Evolutionary conservation across 2,329 filamentous ascomycete genomes (phyloP).

Genomic region (Harringtonia lauricola): DNA sequence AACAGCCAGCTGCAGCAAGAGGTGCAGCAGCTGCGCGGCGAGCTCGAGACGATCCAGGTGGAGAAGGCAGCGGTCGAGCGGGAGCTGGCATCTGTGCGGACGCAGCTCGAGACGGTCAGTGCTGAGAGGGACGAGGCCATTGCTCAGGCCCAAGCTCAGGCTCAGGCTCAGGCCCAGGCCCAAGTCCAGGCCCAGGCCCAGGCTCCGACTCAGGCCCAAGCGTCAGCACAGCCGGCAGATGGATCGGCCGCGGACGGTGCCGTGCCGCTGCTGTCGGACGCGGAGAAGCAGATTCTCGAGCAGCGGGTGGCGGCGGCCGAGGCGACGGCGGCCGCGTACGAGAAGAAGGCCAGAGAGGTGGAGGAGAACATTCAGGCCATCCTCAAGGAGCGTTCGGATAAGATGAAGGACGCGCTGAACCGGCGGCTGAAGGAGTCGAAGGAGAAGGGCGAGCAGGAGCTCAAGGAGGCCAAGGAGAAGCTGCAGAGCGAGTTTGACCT

Average conservation of each 20-base stretch:
- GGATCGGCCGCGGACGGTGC: no score
- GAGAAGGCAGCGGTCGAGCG: conserved; percentile 61
- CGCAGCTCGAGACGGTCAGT: conserved; percentile 50
- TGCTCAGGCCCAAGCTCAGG: conserved; percentile 10
- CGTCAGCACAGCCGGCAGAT: not conserved
- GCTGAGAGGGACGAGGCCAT: conserved; percentile 48
- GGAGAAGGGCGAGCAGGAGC: conserved; percentile 37
- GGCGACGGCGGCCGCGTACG: conserved; percentile 50
- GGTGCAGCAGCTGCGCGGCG: conserved; percentile 37
- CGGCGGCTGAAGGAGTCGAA: conserved; percentile 60
- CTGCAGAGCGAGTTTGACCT: conserved; percentile 33
- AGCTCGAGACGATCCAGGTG: conserved; percentile 53
- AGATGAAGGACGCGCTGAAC: conserved; percentile 57
- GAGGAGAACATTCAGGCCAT: conserved; percentile 51
- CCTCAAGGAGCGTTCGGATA: conserved; percentile 54
- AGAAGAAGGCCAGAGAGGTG: conserved; percentile 51
- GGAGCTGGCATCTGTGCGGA: conserved; percentile 42
- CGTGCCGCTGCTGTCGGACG: conserved; percentile 32
- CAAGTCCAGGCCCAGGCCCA: not conserved
- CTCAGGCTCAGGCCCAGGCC: conserved; percentile 5
- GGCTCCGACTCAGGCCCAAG: not conserved
- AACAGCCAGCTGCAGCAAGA: conserved; percentile 40
- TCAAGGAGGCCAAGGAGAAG: conserved; percentile 40
- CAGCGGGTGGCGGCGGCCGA: conserved; percentile 50
- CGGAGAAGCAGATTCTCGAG: conserved; percentile 50